phyloP scores from a whole-genome alignment of 352 stramenopile genomes.

The Globisporangium yorkense region DNA sequence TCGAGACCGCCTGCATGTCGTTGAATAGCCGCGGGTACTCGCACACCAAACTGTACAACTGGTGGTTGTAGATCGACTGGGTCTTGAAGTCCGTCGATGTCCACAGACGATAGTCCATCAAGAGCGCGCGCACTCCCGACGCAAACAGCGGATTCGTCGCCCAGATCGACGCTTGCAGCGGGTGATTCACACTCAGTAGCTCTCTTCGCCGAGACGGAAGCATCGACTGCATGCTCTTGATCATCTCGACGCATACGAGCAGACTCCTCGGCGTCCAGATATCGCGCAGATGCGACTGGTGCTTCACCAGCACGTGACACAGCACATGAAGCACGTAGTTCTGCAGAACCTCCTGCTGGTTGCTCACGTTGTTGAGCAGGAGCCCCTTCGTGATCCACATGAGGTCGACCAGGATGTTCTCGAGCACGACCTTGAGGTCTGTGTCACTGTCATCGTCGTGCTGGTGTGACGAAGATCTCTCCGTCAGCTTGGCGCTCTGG shows the following conservation, averaged over 20 bases:
- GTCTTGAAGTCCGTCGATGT: constrained; percentile 55
- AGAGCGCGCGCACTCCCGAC: constrained; percentile 47
- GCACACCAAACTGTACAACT: constrained; percentile 66
- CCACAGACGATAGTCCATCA: constrained; percentile 74
- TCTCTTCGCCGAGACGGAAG: constrained; percentile 24
- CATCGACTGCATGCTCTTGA: constrained; percentile 49
- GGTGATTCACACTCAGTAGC: constrained; percentile 35
- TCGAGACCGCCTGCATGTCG: constrained; percentile 49
- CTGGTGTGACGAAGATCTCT: neutral
- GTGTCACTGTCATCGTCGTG: neutral
- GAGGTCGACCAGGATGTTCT: constrained; percentile 53
- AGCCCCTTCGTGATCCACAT: constrained; percentile 66
- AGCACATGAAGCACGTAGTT: constrained; percentile 67
- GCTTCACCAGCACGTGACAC: constrained; percentile 44
- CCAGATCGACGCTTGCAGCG: constrained; percentile 63
- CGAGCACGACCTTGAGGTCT: constrained; percentile 21
- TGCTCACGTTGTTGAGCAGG: constrained; percentile 41
- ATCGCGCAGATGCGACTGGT: constrained; percentile 24
- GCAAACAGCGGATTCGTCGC: constrained; percentile 70
- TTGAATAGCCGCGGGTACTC: constrained; percentile 65
- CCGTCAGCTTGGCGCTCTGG: neutral
- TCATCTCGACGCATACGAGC: constrained; percentile 59
- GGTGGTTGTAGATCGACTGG: constrained; percentile 78
- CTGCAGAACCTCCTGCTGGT: constrained; percentile 51
- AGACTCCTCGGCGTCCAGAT: constrained; percentile 68